Evolutionary conservation across 2,329 filamentous ascomycete genomes (phyloP), one percentile per base, ranked within the genome.

Genomic region (Coniochaeta pulveracea): DNA sequence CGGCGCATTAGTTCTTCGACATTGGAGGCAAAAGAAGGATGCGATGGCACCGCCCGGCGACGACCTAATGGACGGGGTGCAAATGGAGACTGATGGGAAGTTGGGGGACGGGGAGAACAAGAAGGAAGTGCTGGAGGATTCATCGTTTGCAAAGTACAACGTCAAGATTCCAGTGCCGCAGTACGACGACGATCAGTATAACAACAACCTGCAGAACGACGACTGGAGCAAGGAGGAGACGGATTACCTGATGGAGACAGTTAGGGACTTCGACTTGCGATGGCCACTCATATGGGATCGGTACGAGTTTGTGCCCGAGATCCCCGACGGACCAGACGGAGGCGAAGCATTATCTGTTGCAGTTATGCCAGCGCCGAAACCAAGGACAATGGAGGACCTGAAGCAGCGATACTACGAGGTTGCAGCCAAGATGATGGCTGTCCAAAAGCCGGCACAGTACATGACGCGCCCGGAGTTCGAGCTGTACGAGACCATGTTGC

Each of bases 161-260:
- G 77, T 93, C 35, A 71, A 80, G 42, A 73, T 89, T 10, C 70
- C 80, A 4, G 67, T 86, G 22, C 85, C 88, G 1, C 69, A 77
- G 39, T 96, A 96, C 56, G 85, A 74, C 40, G 81, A 93, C 41
- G 84, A 88, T 41, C 80, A 93, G 52, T 98, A 98, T 57, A 72
- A 79, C 39, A 67, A 75, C 37, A 74, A 81, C 40, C 58, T 98
- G 33, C 70, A 76, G 45, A 80, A 68, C 49, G 64, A 74, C 10
- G 78, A 89, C 45, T 98, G 91, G 91, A 80, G 82, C 10, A 85
- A 81, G 48, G 80, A 91, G 47, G 91, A 98, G 58, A 98, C 91
- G 7, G 86, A 95, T 51, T 95, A 95, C 50, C 59, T 98, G 41
- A 71, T 96, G 51, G 63, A 73, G 3, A 54, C 89, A 22, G 83